Evolutionary conservation across 2,329 filamentous ascomycete genomes (phyloP).

Genomic region (Hymenoscyphus linearis): DNA sequence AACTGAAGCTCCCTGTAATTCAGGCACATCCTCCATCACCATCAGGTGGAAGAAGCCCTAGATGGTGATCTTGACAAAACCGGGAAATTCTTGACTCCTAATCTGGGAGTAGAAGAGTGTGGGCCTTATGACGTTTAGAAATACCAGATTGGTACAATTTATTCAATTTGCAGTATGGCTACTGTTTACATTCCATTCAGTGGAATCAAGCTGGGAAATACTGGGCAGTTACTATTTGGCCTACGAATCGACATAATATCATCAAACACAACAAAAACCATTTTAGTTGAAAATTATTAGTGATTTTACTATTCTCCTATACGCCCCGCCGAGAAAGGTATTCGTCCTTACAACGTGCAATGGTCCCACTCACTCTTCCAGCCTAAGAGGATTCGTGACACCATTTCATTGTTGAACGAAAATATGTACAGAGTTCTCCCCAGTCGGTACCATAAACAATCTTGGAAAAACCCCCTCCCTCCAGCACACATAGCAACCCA

Average conservation of each 20-base stretch:
- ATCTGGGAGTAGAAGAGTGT: neutral
- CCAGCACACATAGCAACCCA: conserved; percentile 7
- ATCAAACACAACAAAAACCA: neutral
- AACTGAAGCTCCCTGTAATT: neutral
- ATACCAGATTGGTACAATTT: neutral
- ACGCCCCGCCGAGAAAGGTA: neutral
- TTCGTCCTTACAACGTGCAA: neutral
- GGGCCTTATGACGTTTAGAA: neutral
- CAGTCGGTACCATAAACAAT: conserved; percentile 1
- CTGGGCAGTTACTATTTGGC: neutral
- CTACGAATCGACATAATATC: neutral
- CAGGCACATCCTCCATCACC: neutral
- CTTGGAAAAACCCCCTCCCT: conserved; percentile 6
- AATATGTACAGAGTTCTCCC: conserved; percentile 24
- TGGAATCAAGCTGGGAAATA: neutral
- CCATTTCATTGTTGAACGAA: conserved; percentile 15
- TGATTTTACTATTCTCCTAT: neutral
- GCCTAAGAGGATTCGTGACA: neutral
- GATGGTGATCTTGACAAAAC: no score
- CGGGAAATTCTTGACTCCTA: neutral
- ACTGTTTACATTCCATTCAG: neutral
- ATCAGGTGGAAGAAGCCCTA: neutral
- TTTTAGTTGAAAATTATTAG: neutral
- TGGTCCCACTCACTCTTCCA: neutral
- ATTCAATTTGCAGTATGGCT: neutral